These are phyloP conservation scores for Dactylellina parvicollis DNA, from an alignment of 2,329 filamentous ascomycete species.

Conservation along the genomic window DNA sequence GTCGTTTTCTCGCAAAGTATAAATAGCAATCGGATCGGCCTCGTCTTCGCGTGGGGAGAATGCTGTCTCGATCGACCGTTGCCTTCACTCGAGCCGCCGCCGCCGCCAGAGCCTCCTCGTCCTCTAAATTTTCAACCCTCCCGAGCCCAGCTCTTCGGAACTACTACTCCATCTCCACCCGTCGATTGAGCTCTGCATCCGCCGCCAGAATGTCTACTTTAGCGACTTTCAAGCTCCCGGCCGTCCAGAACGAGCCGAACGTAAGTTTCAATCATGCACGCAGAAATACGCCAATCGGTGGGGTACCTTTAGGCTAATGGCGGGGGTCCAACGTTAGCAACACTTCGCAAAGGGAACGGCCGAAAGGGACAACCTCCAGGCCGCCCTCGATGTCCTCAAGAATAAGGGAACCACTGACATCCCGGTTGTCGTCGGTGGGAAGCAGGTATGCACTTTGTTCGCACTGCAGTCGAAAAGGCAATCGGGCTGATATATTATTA, in stretches of 20 bases:
- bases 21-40: not conserved
- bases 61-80: conserved; percentile 43
- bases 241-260: conserved; percentile 92
- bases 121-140: conserved; percentile 37
- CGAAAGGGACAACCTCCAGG: conserved; percentile 78
- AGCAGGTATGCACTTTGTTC: conserved; percentile 70
- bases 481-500: conserved; percentile 60
- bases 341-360: conserved; percentile 85
- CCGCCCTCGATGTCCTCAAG: conserved; percentile 76
- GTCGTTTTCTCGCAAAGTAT: not conserved
- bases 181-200: conserved; percentile 34
- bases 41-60: not conserved
- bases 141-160: not conserved
- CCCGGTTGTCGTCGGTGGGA: conserved; percentile 83
- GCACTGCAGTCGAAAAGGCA: conserved; percentile 58
- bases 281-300: not conserved
- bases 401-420: conserved; percentile 77
- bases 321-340: conserved; percentile 68
- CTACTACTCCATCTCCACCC: conserved; percentile 12
- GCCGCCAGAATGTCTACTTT: conserved; percentile 67
- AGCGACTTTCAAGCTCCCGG: conserved; percentile 86
- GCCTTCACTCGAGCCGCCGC: conserved; percentile 30
- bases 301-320: conserved; percentile 13
- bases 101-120: conserved; percentile 23
- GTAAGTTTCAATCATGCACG: conserved; percentile 67